Conservation (phyloP, 805 yeast genomes). For the Saitoella complicata region DNA sequence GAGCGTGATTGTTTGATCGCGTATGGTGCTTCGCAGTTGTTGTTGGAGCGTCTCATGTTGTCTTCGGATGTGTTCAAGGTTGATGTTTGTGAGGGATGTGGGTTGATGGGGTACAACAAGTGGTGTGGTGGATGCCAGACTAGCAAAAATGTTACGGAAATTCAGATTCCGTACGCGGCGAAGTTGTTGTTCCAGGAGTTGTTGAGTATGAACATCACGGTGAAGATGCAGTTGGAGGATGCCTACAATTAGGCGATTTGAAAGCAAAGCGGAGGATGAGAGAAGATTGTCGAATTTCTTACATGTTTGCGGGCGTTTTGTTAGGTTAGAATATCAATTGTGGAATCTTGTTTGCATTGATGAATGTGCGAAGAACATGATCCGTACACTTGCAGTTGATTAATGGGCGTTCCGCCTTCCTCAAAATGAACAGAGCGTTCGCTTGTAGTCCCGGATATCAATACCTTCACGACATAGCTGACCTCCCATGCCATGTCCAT, state of each 20-base stretch:
- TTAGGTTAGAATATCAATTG: too few species aligned
- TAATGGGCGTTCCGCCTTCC: too few species aligned
- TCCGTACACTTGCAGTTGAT: too few species aligned
- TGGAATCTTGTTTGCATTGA: too few species aligned
- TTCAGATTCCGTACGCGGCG: conserved; percentile 99
- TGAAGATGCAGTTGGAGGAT: conserved; percentile 77
- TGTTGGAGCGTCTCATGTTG: conserved; percentile 86
- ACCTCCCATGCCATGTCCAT: too few species aligned
- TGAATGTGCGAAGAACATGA: too few species aligned
- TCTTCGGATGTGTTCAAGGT: conserved; percentile 97
- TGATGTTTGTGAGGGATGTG: conserved; percentile 85
- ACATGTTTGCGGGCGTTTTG: too few species aligned
- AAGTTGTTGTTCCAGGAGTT: conserved; percentile 92
- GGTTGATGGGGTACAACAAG: conserved; percentile 90
- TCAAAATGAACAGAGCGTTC: too few species aligned
- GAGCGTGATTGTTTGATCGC: conserved; percentile 99
- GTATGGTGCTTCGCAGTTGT: conserved; percentile 90
- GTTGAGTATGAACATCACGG: conserved; percentile 97
- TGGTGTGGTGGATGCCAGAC: conserved; percentile 97
- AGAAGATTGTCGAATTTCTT: too few species aligned
- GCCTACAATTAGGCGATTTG: neutral
- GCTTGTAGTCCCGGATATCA: too few species aligned
- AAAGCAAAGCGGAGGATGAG: too few species aligned
- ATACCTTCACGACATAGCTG: too few species aligned
- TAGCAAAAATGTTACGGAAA: conserved; percentile 68